Base-by-base conservation (phyloP, 768 basidiomycete species). In the Mycena chlorophos region DNA sequence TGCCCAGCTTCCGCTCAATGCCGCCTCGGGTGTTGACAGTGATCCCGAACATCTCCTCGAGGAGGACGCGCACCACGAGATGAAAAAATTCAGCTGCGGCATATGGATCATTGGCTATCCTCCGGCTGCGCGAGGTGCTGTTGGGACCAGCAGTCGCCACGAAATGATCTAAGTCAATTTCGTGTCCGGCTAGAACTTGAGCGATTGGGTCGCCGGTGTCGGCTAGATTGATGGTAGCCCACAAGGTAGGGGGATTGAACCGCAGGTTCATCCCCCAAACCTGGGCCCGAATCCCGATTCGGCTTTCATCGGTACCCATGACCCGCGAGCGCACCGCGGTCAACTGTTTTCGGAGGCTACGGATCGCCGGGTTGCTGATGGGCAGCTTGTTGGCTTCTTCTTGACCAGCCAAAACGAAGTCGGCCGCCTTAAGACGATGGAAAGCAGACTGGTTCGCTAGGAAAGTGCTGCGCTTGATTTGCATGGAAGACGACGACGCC, bases 81-180 rank as follows among this genome's bases (percentile, higher is more conserved):
- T 78, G 66, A 57, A 76, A 80, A 49, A 74, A 79, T n/a, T n/a
- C n/a, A n/a, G n/a, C n/a, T 40, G 78, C 66, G 0, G 75, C 77
- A 55, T 66, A 79, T 5, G 77, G 76, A 57, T 79, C 74, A 0
- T 22, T 25, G 0, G 75, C 72, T 5, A 79, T 68, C 31, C 69
- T 75, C 0, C 52, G 23, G 0, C 63, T 61, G 0, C 72, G 45
- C 1, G 55, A 20, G 0, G 19, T 37, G 2, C 52, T 49, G 26
- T 62, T 57, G 0, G 74, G 75, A 0, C 74, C 73, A 2, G 45
- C 31, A 0, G 61, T 59, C 0, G 52, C 27, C 1, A 55, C 3
- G 46, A 81, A 80, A 0, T 57, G 1, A 49, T 83, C 74, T 6
- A 82, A 51, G 49, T 81, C 65, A 5, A 83, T 79, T 0, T 75